Conservation (phyloP, 2,329 filamentous ascomycete genomes). For the Aspergillus alliaceus region DNA sequence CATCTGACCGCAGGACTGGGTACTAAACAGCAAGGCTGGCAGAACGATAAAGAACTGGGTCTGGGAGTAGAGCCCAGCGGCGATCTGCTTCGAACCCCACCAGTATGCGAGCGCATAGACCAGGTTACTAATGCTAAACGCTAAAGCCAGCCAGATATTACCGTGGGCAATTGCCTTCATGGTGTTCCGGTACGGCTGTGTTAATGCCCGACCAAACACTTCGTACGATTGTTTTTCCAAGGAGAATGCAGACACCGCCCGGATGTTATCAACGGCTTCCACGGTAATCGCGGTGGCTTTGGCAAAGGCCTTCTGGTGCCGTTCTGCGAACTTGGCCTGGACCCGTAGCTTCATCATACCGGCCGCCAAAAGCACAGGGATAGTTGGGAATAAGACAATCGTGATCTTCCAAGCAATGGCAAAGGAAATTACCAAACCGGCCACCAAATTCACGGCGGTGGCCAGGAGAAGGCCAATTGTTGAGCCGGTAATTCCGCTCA, state of each 20-base stretch:
- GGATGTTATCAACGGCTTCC: constrained; percentile 54
- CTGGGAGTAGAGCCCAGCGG: constrained; percentile 63
- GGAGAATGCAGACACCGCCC: constrained; percentile 51
- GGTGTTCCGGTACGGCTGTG: constrained; percentile 48
- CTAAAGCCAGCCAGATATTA: constrained; percentile 45
- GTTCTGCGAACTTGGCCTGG: constrained; percentile 58
- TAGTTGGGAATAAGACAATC: constrained; percentile 66
- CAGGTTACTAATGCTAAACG: constrained; percentile 56
- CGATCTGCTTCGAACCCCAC: constrained; percentile 72
- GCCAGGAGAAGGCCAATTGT: constrained; percentile 69
- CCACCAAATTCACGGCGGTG: constrained; percentile 67
- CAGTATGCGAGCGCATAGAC: constrained; percentile 76
- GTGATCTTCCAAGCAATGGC: constrained; percentile 75
- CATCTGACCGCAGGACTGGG: constrained; percentile 71
- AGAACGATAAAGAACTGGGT: constrained; percentile 73
- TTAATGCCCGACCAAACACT: constrained; percentile 46
- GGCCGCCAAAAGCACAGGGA: constrained; percentile 67
- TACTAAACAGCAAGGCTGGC: constrained; percentile 68
- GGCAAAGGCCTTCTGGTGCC: constrained; percentile 52
- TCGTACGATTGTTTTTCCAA: constrained; percentile 50
- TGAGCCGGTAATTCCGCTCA: constrained; percentile 68
- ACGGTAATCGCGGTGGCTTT: constrained; percentile 52
- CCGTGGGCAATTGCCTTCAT: constrained; percentile 47
- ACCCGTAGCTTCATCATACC: constrained; percentile 68
- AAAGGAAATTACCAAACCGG: constrained; percentile 66